Percentiles rank a stretch among this genome's conserved stretches.
These are phyloP conservation scores for Aspergillus ruber DNA, from an alignment of 2,329 filamentous ascomycete species.

Conservation along the genomic window DNA sequence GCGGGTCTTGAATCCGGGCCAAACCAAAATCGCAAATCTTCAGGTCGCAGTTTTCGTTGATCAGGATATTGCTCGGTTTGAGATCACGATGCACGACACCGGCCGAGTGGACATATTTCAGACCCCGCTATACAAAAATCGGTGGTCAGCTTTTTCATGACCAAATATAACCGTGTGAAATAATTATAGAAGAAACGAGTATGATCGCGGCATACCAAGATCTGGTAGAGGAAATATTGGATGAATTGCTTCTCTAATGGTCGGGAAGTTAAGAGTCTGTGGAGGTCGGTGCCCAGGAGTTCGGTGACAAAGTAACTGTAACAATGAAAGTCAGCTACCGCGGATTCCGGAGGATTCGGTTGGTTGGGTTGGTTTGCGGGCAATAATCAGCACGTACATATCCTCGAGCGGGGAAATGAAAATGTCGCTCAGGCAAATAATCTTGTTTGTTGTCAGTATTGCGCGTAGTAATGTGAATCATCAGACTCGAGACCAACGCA, in stretches of 20 bases:
- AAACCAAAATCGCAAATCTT: constrained; percentile 99
- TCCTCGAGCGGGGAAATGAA: constrained; percentile 99
- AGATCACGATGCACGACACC: constrained; percentile 96
- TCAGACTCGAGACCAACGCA: constrained; percentile 37
- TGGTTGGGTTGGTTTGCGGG: neutral
- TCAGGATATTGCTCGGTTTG: constrained; percentile 97
- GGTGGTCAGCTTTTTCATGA: constrained; percentile 6
- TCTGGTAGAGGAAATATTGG: constrained; percentile 99
- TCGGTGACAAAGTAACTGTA: constrained; percentile 94
- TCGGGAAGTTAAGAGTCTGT: constrained; percentile 87
- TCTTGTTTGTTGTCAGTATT: constrained; percentile 45
- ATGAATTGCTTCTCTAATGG: constrained; percentile 99
- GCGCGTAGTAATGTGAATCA: neutral
- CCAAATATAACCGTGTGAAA: neutral
- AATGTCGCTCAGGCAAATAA: constrained; percentile 98
- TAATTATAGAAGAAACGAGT: neutral
- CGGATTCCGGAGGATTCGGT: neutral
- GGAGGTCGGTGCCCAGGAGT: constrained; percentile 90
- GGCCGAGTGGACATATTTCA: constrained; percentile 99
- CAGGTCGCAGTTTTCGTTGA: constrained; percentile 98
- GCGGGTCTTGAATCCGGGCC: constrained; percentile 94
- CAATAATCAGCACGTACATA: constrained; percentile 56
- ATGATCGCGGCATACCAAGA: constrained; percentile 75
- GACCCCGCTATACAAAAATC: constrained; percentile 61
- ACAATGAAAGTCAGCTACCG: constrained; percentile 7